These are phyloP conservation scores for Carex kokanica DNA, from an alignment of 176 grass and related monocot genomes.

Conservation along the genomic window DNA sequence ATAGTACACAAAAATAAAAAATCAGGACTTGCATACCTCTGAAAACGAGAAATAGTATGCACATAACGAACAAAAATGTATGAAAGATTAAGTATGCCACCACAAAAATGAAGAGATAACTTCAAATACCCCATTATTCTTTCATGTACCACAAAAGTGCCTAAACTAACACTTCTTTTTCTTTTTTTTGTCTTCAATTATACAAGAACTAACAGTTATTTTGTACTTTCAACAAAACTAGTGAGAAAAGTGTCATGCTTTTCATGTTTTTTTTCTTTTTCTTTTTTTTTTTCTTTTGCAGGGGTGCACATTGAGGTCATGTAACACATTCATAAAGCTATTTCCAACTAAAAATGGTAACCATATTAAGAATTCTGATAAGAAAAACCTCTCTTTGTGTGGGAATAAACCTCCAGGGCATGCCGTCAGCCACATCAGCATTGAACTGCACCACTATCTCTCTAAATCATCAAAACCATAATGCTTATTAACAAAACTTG, in stretches of 20 bases:
- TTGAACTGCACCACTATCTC: conserved; percentile 96
- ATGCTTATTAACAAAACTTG: background rate
- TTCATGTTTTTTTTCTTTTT: too few relatives aligned
- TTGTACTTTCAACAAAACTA: background rate
- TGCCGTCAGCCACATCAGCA: conserved; percentile 97
- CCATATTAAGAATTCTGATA: conserved; percentile 6
- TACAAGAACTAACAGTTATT: background rate
- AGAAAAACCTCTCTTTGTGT: conserved; percentile 82
- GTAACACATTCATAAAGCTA: background rate
- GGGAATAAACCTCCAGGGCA: conserved; percentile 95
- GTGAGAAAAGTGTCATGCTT: too few relatives aligned
- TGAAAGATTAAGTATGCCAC: background rate
- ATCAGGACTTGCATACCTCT: too few relatives aligned
- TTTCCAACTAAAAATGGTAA: background rate
- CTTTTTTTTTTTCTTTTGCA: background rate
- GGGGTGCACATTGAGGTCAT: background rate
- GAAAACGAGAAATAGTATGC: too few relatives aligned
- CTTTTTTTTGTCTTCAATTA: background rate
- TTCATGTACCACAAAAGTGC: background rate
- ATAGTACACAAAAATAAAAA: background rate
- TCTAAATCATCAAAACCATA: conserved; percentile 32
- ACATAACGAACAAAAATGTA: too few relatives aligned
- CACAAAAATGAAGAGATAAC: background rate
- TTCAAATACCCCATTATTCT: background rate
- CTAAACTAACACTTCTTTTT: background rate